Evolutionary conservation across 768 basidiomycete genomes (phyloP).

Genomic region (Neoboletus magnificus): DNA sequence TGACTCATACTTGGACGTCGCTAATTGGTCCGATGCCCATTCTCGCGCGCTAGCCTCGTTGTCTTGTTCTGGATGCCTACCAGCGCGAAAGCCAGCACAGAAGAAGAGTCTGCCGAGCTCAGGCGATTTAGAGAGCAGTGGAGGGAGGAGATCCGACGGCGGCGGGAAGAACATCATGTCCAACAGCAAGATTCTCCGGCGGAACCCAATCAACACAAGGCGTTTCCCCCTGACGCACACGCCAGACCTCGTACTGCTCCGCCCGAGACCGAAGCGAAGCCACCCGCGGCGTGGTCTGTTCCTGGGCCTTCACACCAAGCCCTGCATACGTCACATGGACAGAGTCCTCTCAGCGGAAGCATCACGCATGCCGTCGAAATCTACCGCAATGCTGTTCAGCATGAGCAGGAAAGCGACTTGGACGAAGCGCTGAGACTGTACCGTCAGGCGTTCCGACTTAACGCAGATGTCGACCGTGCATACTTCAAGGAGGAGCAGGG

Average conservation of each 20-base stretch:
- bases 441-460: constrained; percentile 74
- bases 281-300: constrained; percentile 9
- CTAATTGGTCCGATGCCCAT: background rate
- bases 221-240: constrained; percentile 7
- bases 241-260: constrained; percentile 1
- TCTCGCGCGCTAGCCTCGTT: background rate
- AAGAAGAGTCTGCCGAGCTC: constrained; percentile 59
- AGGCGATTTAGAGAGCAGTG: constrained; percentile 69
- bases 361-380: constrained; percentile 54
- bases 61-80: background rate
- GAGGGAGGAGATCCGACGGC: constrained; percentile 58
- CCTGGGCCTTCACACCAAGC: constrained; percentile 13
- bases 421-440: constrained; percentile 77
- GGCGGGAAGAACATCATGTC: constrained; percentile 15
- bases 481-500: constrained; percentile 57
- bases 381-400: constrained; percentile 67
- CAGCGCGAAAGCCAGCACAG: constrained; percentile 7
- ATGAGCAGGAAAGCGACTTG: constrained; percentile 70
- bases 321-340: constrained; percentile 24
- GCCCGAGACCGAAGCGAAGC: constrained; percentile 3
- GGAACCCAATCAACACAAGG: background rate
- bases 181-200: constrained; percentile 2
- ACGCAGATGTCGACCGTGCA: constrained; percentile 70
- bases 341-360: constrained; percentile 31
- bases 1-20: background rate